A percentile compares a stretch with the other conserved stretches of the same genome.
phyloP scores from a whole-genome alignment of 108 stramenopile species.

The Nannochloropsis gaditana region DNA sequence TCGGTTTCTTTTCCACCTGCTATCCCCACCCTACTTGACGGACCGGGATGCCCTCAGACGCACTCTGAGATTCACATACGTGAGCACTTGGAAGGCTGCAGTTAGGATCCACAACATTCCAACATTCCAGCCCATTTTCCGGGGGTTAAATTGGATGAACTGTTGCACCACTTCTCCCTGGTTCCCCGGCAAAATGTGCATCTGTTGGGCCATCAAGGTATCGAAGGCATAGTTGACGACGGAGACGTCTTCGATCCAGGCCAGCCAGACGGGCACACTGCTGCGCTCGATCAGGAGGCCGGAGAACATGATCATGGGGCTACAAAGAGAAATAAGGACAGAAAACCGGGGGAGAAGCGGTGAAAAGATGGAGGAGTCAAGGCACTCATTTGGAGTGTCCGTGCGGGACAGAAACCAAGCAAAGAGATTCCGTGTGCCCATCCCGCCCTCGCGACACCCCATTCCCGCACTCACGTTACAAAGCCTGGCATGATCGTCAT shows the following conservation, averaged over 20 bases:
- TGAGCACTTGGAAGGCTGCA: not conserved
- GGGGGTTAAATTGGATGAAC: not conserved
- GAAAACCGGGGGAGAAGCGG: not conserved
- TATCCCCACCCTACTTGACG: not conserved
- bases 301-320: not conserved
- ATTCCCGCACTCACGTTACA: not conserved
- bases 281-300: conserved; percentile 12
- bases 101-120: not conserved
- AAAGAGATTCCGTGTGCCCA: not conserved
- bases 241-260: not conserved
- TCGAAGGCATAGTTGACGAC: not conserved
- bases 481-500: conserved; percentile 7
- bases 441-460: not conserved
- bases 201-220: conserved; percentile 8
- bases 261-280: conserved; percentile 9
- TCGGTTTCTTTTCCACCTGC: not conserved
- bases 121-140: not conserved
- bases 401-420: not conserved
- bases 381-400: not conserved
- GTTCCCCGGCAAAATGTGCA: not conserved
- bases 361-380: not conserved
- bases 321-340: not conserved
- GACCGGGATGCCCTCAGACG: not conserved
- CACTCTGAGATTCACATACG: not conserved
- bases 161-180: not conserved